phyloP scores from a whole-genome alignment of 139 green algal species.

The Chlorella ohadii region DNA sequence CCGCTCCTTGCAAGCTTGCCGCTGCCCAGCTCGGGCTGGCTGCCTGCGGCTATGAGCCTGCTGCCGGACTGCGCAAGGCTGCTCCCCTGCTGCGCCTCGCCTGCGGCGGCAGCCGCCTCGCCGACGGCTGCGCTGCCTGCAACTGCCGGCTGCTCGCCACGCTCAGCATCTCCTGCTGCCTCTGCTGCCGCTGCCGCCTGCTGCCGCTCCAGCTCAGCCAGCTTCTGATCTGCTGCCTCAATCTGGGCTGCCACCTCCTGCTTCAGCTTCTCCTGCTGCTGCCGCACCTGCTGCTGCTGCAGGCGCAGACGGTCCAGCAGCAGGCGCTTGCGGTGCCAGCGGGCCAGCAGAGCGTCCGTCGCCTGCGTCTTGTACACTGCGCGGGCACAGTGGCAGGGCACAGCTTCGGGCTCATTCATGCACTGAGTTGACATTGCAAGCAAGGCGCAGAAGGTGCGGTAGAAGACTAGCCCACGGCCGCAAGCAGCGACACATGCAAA shows the following conservation, averaged over 20 bases:
- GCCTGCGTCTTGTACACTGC: conserved; percentile 4
- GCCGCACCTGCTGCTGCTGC: conserved; percentile 16
- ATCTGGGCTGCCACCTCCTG: not conserved
- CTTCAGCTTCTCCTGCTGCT: not conserved
- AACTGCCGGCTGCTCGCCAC: not conserved
- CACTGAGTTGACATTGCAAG: too few relatives aligned
- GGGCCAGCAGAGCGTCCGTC: conserved; percentile 56
- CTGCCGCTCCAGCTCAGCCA: not conserved
- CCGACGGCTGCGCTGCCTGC: not conserved
- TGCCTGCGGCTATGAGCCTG: too few relatives aligned
- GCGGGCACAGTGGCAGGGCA: too few relatives aligned
- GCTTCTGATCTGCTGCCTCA: not conserved
- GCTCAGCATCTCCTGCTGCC: not conserved
- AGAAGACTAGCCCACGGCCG: too few relatives aligned
- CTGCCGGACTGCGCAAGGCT: too few relatives aligned
- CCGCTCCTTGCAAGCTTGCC: too few relatives aligned
- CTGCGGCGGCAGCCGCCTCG: not conserved
- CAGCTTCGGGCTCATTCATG: too few relatives aligned
- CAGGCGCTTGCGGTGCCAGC: conserved; percentile 47
- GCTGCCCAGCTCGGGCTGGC: too few relatives aligned
- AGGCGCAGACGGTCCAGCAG: conserved; percentile 49
- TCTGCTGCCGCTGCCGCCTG: not conserved
- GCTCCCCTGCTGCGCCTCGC: not conserved
- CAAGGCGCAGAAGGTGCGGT: too few relatives aligned
- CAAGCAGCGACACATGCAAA: too few relatives aligned